Conservation (phyloP, 768 basidiomycete species). For the Arthromyces matolae region DNA sequence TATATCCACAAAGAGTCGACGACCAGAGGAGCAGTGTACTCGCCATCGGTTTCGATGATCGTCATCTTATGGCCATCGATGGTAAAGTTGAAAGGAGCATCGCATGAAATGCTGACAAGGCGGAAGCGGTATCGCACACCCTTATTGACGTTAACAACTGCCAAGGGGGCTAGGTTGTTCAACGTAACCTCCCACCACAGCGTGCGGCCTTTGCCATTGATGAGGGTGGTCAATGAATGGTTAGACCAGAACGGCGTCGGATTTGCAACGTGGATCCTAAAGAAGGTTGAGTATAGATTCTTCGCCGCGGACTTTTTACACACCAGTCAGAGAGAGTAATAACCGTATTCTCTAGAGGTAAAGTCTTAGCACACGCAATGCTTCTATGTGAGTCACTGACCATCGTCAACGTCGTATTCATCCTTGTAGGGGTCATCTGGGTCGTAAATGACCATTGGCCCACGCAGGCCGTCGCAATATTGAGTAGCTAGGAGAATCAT, state of each 20-base stretch:
- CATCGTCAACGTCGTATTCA: slow-evolving; percentile 27
- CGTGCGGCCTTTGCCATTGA: slow-evolving; percentile 1
- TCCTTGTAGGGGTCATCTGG: slow-evolving; percentile 24
- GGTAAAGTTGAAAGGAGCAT: slow-evolving; percentile 36
- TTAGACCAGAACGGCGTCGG: background rate
- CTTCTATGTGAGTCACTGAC: background rate
- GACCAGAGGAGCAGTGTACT: slow-evolving; percentile 35
- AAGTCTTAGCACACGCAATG: background rate
- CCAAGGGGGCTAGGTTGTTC: slow-evolving; percentile 13
- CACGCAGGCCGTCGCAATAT: slow-evolving; percentile 6
- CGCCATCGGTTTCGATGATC: slow-evolving; percentile 51
- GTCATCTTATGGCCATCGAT: slow-evolving; percentile 42
- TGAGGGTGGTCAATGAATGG: background rate
- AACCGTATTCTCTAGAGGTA: background rate
- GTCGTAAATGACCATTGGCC: slow-evolving; percentile 21
- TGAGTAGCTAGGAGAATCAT: slow-evolving; percentile 32
- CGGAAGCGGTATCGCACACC: slow-evolving; percentile 36
- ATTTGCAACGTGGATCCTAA: slow-evolving; percentile 1
- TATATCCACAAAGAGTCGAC: slow-evolving; percentile 33
- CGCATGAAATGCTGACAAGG: slow-evolving; percentile 31
- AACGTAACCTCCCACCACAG: background rate
- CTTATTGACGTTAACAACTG: slow-evolving; percentile 31
- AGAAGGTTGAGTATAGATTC: background rate
- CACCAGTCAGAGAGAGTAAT: slow-evolving; percentile 6
- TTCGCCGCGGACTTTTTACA: background rate